Conservation (phyloP, 768 basidiomycete genomes). For the Chalciporus piperatus region DNA sequence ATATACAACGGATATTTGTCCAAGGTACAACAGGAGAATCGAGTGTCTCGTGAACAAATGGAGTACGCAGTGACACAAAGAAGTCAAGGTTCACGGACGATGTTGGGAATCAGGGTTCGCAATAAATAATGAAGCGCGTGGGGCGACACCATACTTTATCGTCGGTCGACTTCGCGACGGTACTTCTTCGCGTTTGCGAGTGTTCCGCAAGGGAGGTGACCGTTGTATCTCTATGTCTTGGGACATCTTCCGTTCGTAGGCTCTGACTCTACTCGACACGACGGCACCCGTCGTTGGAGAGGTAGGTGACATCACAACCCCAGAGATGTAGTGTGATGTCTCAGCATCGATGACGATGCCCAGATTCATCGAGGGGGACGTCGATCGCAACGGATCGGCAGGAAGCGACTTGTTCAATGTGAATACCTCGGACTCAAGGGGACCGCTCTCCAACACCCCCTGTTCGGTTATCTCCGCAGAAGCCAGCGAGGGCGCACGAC, state of each 20-base stretch:
- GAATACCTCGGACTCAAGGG: slow-evolving; percentile 11
- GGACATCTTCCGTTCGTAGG: slow-evolving; percentile 59
- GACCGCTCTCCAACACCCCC: slow-evolving; percentile 10
- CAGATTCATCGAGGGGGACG: slow-evolving; percentile 5
- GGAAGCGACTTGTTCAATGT: slow-evolving; percentile 2
- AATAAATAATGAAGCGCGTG: slow-evolving; percentile 62
- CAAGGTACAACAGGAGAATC: background rate
- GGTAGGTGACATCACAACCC: background rate
- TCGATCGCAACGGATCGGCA: slow-evolving; percentile 19
- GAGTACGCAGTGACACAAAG: background rate
- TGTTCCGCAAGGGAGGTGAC: slow-evolving; percentile 36
- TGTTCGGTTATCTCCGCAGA: slow-evolving; percentile 23
- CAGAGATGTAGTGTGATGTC: background rate
- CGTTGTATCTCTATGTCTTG: slow-evolving; percentile 45
- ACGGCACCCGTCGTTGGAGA: slow-evolving; percentile 12
- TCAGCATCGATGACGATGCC: background rate
- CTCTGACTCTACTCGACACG: slow-evolving; percentile 53
- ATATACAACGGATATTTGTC: background rate
- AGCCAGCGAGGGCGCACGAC: slow-evolving; percentile 23
- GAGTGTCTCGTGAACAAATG: slow-evolving; percentile 1
- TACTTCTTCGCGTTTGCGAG: slow-evolving; percentile 42
- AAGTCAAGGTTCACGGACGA: slow-evolving; percentile 10
- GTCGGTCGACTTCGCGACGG: slow-evolving; percentile 37
- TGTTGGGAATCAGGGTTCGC: slow-evolving; percentile 54
- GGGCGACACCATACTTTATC: slow-evolving; percentile 65